Base-by-base conservation (phyloP, 2,329 filamentous ascomycete species). In the Drechslerella dactyloides region DNA sequence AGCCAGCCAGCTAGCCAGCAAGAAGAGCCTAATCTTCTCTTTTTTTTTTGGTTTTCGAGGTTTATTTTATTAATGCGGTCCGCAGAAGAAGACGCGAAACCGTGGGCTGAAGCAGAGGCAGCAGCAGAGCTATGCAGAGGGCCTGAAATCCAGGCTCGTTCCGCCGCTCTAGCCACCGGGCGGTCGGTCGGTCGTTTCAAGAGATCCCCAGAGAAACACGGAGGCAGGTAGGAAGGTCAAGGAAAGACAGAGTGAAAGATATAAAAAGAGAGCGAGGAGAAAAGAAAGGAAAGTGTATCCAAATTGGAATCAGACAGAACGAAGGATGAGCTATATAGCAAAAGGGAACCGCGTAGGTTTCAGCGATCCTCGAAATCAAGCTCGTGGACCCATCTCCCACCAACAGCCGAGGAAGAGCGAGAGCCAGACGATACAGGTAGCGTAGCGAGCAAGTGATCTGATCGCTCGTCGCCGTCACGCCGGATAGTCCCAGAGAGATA, bases 171-270 rank as follows among this genome's bases (percentile, higher is more conserved):
- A 48, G 44, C 44, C 44, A 48, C 42, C 54, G 24, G 42, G 48
- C 53, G 52, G 58, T 57, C 66, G 66, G 58, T 33, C 52, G 52
- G 53, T 63, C 21, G 33, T 57, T 48, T 48, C 44, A 48, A 48
- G 17, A 48, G 44, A 17, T 48, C 44, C 44, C 44, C 44, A 19
- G 17, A 21, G 17, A 48, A 48, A 48, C 44, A 21, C 44, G 44
- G 44, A 48, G 44, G 44, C 19, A 15, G 44, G 44, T 21, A 48
- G 19, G 44, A 23, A 21, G n/a, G 44, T 48, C 8, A 48, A 23
- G 44, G n/a, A 48, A 48, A 8, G 44, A 19, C 27, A 33, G 27
- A 4, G 27, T 33, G 19, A 42, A 42, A 42, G 13, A 42, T 42
- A 15, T 6, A 42, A 17, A 42, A 42, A 13, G 37, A 15, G n/a